phyloP scores from a whole-genome alignment of 257 asterid genomes.

The Vinca minor region DNA sequence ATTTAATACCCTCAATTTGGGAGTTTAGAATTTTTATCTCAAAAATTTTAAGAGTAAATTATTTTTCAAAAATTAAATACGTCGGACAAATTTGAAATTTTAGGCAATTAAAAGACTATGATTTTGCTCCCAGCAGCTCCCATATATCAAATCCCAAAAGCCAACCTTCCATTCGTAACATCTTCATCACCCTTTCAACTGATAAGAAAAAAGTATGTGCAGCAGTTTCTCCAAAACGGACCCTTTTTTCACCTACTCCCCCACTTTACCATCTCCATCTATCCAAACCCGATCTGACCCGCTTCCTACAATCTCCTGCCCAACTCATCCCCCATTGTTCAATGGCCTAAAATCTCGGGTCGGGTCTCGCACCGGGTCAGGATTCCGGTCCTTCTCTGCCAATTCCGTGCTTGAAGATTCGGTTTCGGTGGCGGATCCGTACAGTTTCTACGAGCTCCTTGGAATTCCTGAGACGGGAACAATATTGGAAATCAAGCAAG shows the following conservation, averaged over 20 bases:
- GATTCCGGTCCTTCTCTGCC: not conserved
- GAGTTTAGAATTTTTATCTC: no score
- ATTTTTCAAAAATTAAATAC: no score
- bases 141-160: not conserved
- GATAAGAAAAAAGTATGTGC: slow-evolving; percentile 5
- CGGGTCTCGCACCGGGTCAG: slow-evolving; percentile 3
- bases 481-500: slow-evolving; percentile 57
- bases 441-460: slow-evolving; percentile 56
- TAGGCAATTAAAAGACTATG: no score
- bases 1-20: no score
- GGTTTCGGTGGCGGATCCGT: slow-evolving; percentile 7
- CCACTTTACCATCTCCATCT: not conserved
- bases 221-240: slow-evolving; percentile 13
- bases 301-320: slow-evolving; percentile 11
- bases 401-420: slow-evolving; percentile 6
- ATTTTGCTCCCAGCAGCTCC: no score
- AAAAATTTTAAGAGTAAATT: no score
- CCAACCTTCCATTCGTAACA: not conserved
- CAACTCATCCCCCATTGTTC: not conserved
- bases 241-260: slow-evolving; percentile 1
- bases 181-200: not conserved
- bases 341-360: slow-evolving; percentile 7
- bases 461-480: slow-evolving; percentile 62
- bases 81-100: no score
- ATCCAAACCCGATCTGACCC: slow-evolving; percentile 8